Evolutionary conservation across 1,139 yeast genomes (phyloP), one percentile per base, ranked within the genome.

Genomic region (Zygosaccharomyces sapae): DNA sequence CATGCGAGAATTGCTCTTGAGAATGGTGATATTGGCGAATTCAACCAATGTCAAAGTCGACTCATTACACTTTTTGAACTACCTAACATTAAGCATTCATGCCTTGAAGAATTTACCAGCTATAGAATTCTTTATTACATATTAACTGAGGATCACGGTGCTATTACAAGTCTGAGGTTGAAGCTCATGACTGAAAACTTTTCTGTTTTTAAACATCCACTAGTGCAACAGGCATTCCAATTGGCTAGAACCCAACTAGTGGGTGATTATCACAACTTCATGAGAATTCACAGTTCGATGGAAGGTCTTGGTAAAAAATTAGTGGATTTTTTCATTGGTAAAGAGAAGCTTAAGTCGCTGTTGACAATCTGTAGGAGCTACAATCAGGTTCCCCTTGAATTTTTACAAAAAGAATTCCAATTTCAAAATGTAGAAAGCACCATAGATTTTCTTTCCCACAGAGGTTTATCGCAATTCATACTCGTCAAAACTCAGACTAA

Each of bases 21-120:
- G 55, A 81, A 84, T 61, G 75, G 79, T 42, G 98, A 92, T 65
- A 68, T 90, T 55, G 97, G 97, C 5, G 98, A 92, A 63, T 90
- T 86, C 66, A 92, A 92, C 66, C 97, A 92, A 64, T 92, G 98
- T 63, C 95, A 86, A 63, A 81, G 95, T 13, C 89, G 89, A 59
- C 69, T 90, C 43, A 80, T 79, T 53, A 72, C 77, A 37, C 67
- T 86, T 22, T 89, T 84, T 62, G 76, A 73, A 29, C 56, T 60
- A 36, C 68, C 71, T 8, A 58, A 45, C 6, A 57, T 75, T 24
- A 63, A 59, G 16, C 73, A 69, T 33, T 63, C 71, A 43, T 64
- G 66, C n/a, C 63, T 70, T 45, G 69, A 75, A 51, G 97, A 90
- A 63, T 87, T 86, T 61, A 67, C 81, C 44, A 76, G 87, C 41